Conservation (phyloP, 345 rosid species). For the Erysimum cheiranthoides region DNA sequence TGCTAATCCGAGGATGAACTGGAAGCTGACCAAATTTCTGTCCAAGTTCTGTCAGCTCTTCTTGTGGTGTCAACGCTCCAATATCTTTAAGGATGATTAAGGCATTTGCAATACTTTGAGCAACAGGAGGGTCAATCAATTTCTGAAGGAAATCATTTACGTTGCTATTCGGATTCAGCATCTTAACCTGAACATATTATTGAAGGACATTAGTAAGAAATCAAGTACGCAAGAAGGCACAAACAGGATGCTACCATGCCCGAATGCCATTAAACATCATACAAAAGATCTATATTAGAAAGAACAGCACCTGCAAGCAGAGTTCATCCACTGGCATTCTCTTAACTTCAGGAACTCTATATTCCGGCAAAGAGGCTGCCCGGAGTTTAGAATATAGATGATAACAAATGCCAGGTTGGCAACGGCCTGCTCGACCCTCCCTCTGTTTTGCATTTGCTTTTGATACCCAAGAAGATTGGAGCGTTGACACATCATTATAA, state of each 20-base stretch:
- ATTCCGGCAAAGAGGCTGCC: slow-evolving; percentile 80
- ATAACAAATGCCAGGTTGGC: slow-evolving; percentile 93
- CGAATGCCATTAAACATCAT: neutral
- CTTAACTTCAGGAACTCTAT: slow-evolving; percentile 86
- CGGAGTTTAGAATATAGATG: slow-evolving; percentile 85
- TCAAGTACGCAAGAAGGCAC: slow-evolving; percentile 20
- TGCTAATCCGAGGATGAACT: slow-evolving; percentile 91
- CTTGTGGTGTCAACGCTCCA: slow-evolving; percentile 82
- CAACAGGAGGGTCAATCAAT: slow-evolving; percentile 92
- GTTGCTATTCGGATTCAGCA: slow-evolving; percentile 71
- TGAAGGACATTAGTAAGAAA: slow-evolving; percentile 31
- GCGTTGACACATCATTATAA: slow-evolving; percentile 80
- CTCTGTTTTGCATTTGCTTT: slow-evolving; percentile 98
- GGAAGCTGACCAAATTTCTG: slow-evolving; percentile 84
- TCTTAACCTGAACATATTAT: slow-evolving; percentile 67
- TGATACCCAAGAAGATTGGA: slow-evolving; percentile 91
- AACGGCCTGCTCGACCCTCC: slow-evolving; percentile 97
- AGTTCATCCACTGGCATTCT: slow-evolving; percentile 95
- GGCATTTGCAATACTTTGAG: slow-evolving; percentile 72
- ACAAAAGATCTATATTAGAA: neutral
- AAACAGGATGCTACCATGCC: slow-evolving; percentile 33
- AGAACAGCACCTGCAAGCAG: slow-evolving; percentile 78
- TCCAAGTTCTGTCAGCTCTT: slow-evolving; percentile 87
- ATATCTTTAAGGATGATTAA: slow-evolving; percentile 73
- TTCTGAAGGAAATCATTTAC: slow-evolving; percentile 70